Evolutionary conservation across 2,329 filamentous ascomycete species (phyloP), one percentile per base, ranked within the genome.

Genomic region (Claviceps pazoutovae): DNA sequence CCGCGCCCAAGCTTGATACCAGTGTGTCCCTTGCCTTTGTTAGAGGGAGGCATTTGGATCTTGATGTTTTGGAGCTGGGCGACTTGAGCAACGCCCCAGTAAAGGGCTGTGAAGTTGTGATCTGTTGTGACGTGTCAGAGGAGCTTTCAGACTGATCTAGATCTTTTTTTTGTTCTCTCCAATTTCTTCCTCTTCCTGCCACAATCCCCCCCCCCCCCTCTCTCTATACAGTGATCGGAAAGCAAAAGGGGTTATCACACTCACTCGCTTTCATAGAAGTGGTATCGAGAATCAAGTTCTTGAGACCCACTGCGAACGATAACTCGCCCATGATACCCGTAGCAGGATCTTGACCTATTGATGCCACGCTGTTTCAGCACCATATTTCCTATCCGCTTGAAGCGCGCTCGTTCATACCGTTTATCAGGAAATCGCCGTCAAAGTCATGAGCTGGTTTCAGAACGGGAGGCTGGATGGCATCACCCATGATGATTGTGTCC

Each of bases 401-500:
- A 34, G 30, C 30, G 30, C 9, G 9, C 11, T 11, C 19, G 21
- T 14, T 3, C 49, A 5, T 55, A 61, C 67, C 69, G 17, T 57
- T 60, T 44, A 72, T 23, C 3, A 72, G 61, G 4, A 56, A 65
- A 36, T 64, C 56, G 8, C 63, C 61, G 38, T 56, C 60, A 54
- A 71, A 71, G 17, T 60, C 61, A 9, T 64, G 53, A 16, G 67
- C 64, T 13, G 69, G 68, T 58, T 70, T 71, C 53, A 73, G 62
- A 11, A 66, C 61, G 3, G 70, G 70, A 21, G 69, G 70, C 37
- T 71, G 62, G 4, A 66, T 70, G 1, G 70, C 64, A 54, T 73
- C 70, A n/a, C 70, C 71, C 66, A 73, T 71, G 45, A 73, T 56
- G 37, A 73, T 66, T 5, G 70, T 73, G 46, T 71, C 70, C 0